phyloP scores from a whole-genome alignment of 2,329 filamentous ascomycete genomes.

The Penicillium sp. region DNA sequence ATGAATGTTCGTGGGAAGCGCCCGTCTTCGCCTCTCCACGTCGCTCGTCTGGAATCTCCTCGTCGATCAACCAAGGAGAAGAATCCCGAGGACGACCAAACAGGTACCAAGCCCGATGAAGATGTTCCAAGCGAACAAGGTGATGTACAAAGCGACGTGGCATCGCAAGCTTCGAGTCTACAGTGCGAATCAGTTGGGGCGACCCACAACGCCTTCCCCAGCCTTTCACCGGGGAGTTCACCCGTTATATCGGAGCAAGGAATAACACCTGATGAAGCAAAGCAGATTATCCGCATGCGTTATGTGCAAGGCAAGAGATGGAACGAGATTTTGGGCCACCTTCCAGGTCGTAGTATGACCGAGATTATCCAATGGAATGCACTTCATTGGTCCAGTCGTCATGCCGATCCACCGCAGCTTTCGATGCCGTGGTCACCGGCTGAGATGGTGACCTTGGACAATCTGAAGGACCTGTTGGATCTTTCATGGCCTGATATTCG shows the following conservation, averaged over 20 bases:
- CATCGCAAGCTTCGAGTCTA: constrained; percentile 1
- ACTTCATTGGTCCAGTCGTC: constrained; percentile 28
- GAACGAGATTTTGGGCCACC: constrained; percentile 26
- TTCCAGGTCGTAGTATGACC: constrained; percentile 23
- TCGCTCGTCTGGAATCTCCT: constrained; percentile 1
- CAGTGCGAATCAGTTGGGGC: constrained; percentile 5
- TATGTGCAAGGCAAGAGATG: constrained; percentile 25
- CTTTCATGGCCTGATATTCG: constrained; percentile 31
- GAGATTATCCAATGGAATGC: constrained; percentile 25
- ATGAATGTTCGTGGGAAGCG: constrained; percentile 20
- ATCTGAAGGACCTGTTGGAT: constrained; percentile 23
- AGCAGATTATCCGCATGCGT: constrained; percentile 28
- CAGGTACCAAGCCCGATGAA: constrained; percentile 1
- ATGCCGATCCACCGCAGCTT: constrained; percentile 22
- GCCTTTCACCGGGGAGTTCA: constrained; percentile 8
- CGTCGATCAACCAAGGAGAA: constrained; percentile 9
- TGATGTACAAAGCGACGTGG: constrained; percentile 1
- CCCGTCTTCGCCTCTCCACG: background rate
- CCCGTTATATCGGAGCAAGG: constrained; percentile 16
- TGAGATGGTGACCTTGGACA: constrained; percentile 25
- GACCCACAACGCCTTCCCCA: background rate
- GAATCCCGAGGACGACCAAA: constrained; percentile 1
- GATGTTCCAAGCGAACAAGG: background rate
- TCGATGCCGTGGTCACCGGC: constrained; percentile 28
- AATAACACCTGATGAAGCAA: constrained; percentile 32